Percentiles rank a stretch among this genome's conserved stretches.
phyloP scores from a whole-genome alignment of 345 rosid genomes.

The Hibiscus mutabilis region DNA sequence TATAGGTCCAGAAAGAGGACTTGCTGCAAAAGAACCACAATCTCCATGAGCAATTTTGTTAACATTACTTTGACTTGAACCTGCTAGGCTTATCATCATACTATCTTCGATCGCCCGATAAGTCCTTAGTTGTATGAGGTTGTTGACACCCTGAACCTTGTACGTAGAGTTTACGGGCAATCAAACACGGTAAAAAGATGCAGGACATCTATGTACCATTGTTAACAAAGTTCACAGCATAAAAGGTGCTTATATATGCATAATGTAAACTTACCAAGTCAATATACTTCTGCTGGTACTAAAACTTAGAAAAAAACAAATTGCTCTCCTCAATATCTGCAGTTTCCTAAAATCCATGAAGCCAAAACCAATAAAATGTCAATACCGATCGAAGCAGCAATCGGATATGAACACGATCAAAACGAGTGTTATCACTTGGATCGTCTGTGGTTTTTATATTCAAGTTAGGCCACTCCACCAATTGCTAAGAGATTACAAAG shows the following conservation, averaged over 20 bases:
- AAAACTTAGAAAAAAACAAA: neutral
- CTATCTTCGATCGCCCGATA: neutral
- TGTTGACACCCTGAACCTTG: neutral
- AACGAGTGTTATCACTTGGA: neutral
- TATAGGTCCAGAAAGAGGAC: neutral
- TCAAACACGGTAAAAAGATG: neutral
- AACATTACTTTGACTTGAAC: slow-evolving; percentile 3
- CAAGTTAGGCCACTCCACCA: neutral
- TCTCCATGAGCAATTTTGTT: slow-evolving; percentile 6
- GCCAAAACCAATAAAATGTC: neutral
- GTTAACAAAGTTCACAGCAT: neutral
- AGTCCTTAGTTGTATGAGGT: neutral
- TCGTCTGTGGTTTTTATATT: neutral
- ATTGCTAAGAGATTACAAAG: neutral
- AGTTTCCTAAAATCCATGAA: neutral
- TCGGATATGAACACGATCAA: neutral
- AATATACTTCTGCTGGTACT: neutral
- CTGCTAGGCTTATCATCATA: neutral
- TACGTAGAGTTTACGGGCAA: neutral
- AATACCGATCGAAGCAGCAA: neutral
- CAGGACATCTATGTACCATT: neutral
- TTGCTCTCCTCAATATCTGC: neutral
- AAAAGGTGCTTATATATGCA: neutral
- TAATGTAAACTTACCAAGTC: neutral
- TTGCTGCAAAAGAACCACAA: neutral